Evolutionary conservation across 2,329 filamentous ascomycete species (phyloP).

Genomic region (Colletotrichum sojae): DNA sequence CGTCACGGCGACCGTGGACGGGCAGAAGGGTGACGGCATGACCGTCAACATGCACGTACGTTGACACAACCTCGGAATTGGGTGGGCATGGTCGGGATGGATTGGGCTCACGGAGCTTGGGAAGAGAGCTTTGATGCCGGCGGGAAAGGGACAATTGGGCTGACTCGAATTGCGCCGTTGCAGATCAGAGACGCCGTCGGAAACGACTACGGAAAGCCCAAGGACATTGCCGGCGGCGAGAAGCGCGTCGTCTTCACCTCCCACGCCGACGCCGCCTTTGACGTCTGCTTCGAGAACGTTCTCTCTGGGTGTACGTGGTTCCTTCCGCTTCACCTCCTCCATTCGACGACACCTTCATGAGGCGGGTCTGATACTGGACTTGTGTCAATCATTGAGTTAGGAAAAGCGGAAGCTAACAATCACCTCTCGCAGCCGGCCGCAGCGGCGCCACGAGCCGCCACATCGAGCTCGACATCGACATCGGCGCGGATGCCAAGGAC

Average conservation of each 20-base stretch:
- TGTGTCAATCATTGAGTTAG: slow-evolving; percentile 23
- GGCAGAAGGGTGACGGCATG: slow-evolving; percentile 92
- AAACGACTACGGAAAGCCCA: slow-evolving; percentile 94
- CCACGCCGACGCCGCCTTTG: slow-evolving; percentile 91
- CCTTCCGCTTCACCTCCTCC: background rate
- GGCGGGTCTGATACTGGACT: too few species aligned
- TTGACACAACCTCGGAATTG: slow-evolving; percentile 43
- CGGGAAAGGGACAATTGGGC: slow-evolving; percentile 5
- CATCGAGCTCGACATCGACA: slow-evolving; percentile 94
- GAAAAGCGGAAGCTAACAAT: slow-evolving; percentile 40
- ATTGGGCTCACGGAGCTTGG: too few species aligned
- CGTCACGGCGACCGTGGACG: slow-evolving; percentile 90
- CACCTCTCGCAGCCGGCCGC: slow-evolving; percentile 49
- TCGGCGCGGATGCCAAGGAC: slow-evolving; percentile 96
- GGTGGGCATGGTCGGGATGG: too few species aligned
- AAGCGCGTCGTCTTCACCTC: slow-evolving; percentile 95
- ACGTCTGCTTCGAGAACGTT: slow-evolving; percentile 95
- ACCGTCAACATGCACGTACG: slow-evolving; percentile 91
- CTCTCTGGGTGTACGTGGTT: slow-evolving; percentile 75
- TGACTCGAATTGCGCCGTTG: slow-evolving; percentile 27
- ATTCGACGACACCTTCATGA: slow-evolving; percentile 17
- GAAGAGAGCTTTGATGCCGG: background rate
- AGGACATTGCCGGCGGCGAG: slow-evolving; percentile 93
- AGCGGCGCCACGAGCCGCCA: slow-evolving; percentile 72
- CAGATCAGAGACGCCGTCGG: slow-evolving; percentile 96